phyloP scores from a whole-genome alignment of 495 filamentous ascomycete genomes.

The Aspergillus indologenus region DNA sequence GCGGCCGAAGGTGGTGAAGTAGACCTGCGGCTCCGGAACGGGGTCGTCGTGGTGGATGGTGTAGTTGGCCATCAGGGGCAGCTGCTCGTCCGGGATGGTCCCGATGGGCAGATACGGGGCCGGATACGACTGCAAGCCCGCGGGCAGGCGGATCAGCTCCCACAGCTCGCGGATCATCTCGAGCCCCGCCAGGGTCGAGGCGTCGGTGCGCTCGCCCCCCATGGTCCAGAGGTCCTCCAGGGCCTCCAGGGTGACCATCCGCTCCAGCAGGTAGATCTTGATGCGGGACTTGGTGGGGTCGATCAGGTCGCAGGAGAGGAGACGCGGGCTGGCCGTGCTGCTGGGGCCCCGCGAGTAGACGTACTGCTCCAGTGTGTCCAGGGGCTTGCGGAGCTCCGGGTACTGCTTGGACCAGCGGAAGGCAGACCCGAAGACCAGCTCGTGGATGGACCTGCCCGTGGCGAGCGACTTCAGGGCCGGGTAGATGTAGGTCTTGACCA shows the following conservation, averaged over 20 bases:
- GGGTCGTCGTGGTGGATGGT: constrained; percentile 8
- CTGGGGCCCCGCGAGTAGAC: no score
- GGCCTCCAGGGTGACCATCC: background rate
- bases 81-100: no score
- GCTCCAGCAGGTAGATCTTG: constrained; percentile 17
- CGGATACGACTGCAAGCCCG: no score
- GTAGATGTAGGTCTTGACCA: constrained; percentile 14
- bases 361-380: no score
- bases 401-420: background rate
- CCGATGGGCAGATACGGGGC: no score
- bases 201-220: constrained; percentile 5
- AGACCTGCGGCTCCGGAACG: constrained; percentile 19
- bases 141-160: constrained; percentile 6
- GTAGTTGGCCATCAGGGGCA: constrained; percentile 11
- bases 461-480: constrained; percentile 8
- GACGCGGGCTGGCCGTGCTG: background rate
- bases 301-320: constrained; percentile 20
- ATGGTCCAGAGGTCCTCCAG: constrained; percentile 18
- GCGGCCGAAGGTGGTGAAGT: constrained; percentile 12
- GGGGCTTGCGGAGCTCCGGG: no score
- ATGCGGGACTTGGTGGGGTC: constrained; percentile 10
- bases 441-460: constrained; percentile 8
- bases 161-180: constrained; percentile 13
- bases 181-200: constrained; percentile 1
- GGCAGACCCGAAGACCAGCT: constrained; percentile 9